Evolutionary conservation across 208 protist genomes (phyloP).

Genomic region (Leishmania mexicana): DNA sequence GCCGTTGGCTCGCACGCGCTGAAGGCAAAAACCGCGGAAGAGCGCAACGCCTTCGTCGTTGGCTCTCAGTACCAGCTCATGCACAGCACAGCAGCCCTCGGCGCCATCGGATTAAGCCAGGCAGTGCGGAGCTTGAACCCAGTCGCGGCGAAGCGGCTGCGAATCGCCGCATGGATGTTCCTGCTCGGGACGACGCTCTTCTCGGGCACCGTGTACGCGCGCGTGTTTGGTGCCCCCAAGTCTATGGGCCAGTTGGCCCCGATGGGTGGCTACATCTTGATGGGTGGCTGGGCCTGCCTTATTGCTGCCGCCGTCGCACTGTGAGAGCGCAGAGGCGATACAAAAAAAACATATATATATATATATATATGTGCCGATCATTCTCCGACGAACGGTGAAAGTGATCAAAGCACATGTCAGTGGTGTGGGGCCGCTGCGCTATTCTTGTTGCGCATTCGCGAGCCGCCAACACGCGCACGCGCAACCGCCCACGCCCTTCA

Average conservation of each 20-base stretch:
- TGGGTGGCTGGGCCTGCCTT: constrained; percentile 47
- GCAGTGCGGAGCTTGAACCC: constrained; percentile 18
- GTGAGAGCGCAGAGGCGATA: neutral
- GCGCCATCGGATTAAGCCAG: constrained; percentile 20
- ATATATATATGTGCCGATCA: neutral
- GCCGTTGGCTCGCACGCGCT: constrained; percentile 46
- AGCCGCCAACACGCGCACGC: neutral
- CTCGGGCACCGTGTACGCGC: constrained; percentile 50
- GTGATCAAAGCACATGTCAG: neutral
- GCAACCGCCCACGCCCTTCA: neutral
- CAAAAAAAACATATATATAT: neutral
- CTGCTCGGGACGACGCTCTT: constrained; percentile 41
- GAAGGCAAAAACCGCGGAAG: constrained; percentile 21
- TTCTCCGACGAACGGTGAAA: neutral
- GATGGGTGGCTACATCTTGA: constrained; percentile 39
- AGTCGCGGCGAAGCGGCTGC: constrained; percentile 19
- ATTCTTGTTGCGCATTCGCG: neutral
- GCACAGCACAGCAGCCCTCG: constrained; percentile 50
- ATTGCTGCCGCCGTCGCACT: constrained; percentile 28
- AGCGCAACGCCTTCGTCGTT: constrained; percentile 35
- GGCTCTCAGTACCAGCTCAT: constrained; percentile 50
- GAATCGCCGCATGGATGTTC: constrained; percentile 28
- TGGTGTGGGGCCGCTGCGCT: neutral
- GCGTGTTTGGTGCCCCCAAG: constrained; percentile 34
- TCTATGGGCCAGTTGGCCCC: constrained; percentile 37